These are phyloP conservation scores for Clathrus columnatus DNA, from an alignment of 768 basidiomycete genomes.

Conservation along the genomic window DNA sequence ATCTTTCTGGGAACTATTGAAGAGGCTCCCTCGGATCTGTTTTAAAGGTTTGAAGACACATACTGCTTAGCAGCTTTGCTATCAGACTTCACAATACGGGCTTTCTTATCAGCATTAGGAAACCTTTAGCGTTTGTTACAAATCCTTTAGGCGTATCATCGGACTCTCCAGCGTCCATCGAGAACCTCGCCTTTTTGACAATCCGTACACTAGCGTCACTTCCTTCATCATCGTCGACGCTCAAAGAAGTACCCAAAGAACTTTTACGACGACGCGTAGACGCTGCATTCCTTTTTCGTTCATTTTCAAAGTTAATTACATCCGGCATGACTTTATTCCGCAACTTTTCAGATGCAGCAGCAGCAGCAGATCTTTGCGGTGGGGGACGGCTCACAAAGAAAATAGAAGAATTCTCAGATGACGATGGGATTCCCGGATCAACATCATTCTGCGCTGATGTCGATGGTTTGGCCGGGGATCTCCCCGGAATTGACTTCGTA, in stretches of 20 bases:
- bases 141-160: not conserved
- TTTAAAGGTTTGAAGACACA: too few species aligned
- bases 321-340: constrained; percentile 67
- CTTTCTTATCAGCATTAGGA: constrained; percentile 5
- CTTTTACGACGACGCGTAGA: constrained; percentile 13
- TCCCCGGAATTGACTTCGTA: constrained; percentile 20
- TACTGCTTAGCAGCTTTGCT: too few species aligned
- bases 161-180: not conserved
- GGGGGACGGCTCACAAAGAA: constrained; percentile 7
- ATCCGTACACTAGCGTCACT: constrained; percentile 4
- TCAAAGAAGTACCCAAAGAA: constrained; percentile 11
- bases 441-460: not conserved
- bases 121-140: constrained; percentile 12
- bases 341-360: constrained; percentile 37
- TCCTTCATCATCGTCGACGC: constrained; percentile 3
- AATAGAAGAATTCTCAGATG: not conserved
- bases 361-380: constrained; percentile 49
- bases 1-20: constrained; percentile 23
- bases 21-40: not conserved
- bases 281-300: constrained; percentile 38
- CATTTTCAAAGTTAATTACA: constrained; percentile 56
- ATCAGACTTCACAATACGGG: too few species aligned
- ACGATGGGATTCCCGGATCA: not conserved
- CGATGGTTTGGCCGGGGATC: not conserved
- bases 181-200: not conserved